Percentiles rank a stretch among this genome's conserved stretches.
These are phyloP conservation scores for Lithohypha guttulata DNA, from an alignment of 2,329 filamentous ascomycete genomes.

Conservation along the genomic window DNA sequence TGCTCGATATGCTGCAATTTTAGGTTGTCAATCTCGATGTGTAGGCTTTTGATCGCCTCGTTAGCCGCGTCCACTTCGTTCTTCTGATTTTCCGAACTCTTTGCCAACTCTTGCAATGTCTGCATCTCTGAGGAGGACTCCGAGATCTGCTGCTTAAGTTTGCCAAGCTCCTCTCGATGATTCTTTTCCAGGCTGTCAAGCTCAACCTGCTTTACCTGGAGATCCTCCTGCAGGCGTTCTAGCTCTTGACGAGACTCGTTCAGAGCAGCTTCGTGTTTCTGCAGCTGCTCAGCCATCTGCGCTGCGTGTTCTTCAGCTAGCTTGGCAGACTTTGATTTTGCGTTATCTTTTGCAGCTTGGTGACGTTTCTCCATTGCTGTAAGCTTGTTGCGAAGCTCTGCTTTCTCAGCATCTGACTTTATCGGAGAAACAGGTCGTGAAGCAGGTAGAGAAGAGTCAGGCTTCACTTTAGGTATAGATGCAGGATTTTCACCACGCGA, in stretches of 20 bases:
- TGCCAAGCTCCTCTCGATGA: slow-evolving; percentile 11
- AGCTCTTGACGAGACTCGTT: slow-evolving; percentile 11
- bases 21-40: neutral
- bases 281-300: slow-evolving; percentile 10
- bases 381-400: slow-evolving; percentile 24
- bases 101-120: slow-evolving; percentile 5
- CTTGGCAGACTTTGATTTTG: slow-evolving; percentile 14
- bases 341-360: slow-evolving; percentile 16
- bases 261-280: slow-evolving; percentile 10
- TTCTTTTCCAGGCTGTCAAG: slow-evolving; percentile 7
- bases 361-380: slow-evolving; percentile 14
- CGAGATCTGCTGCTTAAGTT: slow-evolving; percentile 7
- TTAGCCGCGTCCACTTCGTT: neutral
- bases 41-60: neutral
- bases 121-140: slow-evolving; percentile 1
- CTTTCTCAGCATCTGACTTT: slow-evolving; percentile 24
- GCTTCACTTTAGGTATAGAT: neutral
- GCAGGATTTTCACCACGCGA: neutral
- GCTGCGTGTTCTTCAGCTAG: slow-evolving; percentile 15
- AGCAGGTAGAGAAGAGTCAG: neutral
- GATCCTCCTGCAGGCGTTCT: slow-evolving; percentile 13
- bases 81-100: neutral
- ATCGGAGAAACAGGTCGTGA: slow-evolving; percentile 1
- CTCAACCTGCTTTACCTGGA: slow-evolving; percentile 14
- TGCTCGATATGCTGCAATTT: neutral